phyloP scores from a whole-genome alignment of 768 basidiomycete genomes.

The Serendipita sp. region DNA sequence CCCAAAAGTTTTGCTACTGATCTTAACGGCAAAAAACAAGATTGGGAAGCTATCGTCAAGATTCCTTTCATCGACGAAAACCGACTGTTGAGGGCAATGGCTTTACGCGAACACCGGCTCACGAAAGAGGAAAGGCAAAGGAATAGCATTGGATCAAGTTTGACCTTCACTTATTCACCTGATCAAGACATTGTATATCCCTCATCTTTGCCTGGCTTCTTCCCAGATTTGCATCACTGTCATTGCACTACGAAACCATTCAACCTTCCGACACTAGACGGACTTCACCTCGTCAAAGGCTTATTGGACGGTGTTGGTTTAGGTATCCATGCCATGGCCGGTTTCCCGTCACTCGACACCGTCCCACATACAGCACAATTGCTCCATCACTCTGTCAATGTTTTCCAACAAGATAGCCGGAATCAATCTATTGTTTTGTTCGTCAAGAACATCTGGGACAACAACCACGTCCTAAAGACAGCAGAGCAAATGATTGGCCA shows the following conservation, averaged over 20 bases:
- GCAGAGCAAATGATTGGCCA: constrained; percentile 61
- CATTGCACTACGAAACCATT: constrained; percentile 68
- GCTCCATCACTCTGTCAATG: constrained; percentile 79
- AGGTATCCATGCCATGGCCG: constrained; percentile 73
- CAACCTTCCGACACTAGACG: constrained; percentile 72
- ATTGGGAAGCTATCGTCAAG: constrained; percentile 98
- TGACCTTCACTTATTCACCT: constrained; percentile 56
- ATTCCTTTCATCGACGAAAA: constrained; percentile 90
- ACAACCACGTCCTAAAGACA: constrained; percentile 49
- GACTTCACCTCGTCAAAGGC: constrained; percentile 71
- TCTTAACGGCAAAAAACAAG: constrained; percentile 93
- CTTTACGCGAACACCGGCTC: constrained; percentile 56
- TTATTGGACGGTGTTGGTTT: constrained; percentile 78
- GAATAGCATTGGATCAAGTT: constrained; percentile 67
- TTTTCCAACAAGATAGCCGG: constrained; percentile 76
- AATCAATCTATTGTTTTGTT: constrained; percentile 91
- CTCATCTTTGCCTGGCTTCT: constrained; percentile 87
- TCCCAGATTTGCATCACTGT: constrained; percentile 73
- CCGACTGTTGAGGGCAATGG: constrained; percentile 70
- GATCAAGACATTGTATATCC: constrained; percentile 55
- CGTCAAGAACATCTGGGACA: constrained; percentile 59
- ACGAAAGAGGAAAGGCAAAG: constrained; percentile 57
- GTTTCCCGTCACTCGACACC: constrained; percentile 91
- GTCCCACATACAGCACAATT: constrained; percentile 61
- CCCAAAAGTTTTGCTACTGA: constrained; percentile 82